phyloP scores from a whole-genome alignment of 2,329 filamentous ascomycete species.

The Penicillium corylophilum region DNA sequence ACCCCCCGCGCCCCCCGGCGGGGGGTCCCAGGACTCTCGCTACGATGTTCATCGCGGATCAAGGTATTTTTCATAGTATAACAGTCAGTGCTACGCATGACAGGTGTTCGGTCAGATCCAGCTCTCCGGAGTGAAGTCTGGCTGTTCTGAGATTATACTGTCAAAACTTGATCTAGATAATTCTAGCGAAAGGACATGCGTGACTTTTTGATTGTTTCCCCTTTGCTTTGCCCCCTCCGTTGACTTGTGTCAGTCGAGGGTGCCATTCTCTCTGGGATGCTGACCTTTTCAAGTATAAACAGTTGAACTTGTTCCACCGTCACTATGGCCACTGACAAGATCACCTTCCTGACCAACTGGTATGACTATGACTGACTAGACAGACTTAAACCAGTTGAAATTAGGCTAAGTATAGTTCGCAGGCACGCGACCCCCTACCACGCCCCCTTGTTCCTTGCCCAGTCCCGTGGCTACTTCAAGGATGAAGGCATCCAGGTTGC shows the following conservation, averaged over 20 bases:
- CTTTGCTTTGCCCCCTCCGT: slow-evolving; percentile 21
- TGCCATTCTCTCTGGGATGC: slow-evolving; percentile 25
- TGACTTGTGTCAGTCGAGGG: slow-evolving; percentile 7
- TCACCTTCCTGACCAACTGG: slow-evolving; percentile 83
- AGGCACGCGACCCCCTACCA: slow-evolving; percentile 84
- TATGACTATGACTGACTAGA: slow-evolving; percentile 40
- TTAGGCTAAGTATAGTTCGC: slow-evolving; percentile 30
- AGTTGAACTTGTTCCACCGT: slow-evolving; percentile 33
- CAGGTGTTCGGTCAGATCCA: slow-evolving; percentile 40
- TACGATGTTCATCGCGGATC: slow-evolving; percentile 37
- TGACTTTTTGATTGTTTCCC: slow-evolving; percentile 53
- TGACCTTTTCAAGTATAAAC: slow-evolving; percentile 30
- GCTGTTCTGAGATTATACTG: slow-evolving; percentile 73
- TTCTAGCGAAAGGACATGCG: slow-evolving; percentile 87
- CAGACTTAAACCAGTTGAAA: background rate
- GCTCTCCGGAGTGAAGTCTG: slow-evolving; percentile 13
- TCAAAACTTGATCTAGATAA: slow-evolving; percentile 84
- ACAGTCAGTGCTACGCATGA: slow-evolving; percentile 43
- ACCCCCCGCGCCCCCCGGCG: background rate
- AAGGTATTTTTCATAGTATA: slow-evolving; percentile 46
- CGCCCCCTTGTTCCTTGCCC: slow-evolving; percentile 72
- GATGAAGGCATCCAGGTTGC: slow-evolving; percentile 76
- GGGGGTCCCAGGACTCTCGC: slow-evolving; percentile 13
- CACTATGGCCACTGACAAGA: slow-evolving; percentile 78
- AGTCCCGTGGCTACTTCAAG: slow-evolving; percentile 71